A percentile compares a stretch with the other conserved stretches of the same genome.
These are phyloP conservation scores for Gossypium herbaceum DNA, from an alignment of 345 rosid species.

Conservation along the genomic window DNA sequence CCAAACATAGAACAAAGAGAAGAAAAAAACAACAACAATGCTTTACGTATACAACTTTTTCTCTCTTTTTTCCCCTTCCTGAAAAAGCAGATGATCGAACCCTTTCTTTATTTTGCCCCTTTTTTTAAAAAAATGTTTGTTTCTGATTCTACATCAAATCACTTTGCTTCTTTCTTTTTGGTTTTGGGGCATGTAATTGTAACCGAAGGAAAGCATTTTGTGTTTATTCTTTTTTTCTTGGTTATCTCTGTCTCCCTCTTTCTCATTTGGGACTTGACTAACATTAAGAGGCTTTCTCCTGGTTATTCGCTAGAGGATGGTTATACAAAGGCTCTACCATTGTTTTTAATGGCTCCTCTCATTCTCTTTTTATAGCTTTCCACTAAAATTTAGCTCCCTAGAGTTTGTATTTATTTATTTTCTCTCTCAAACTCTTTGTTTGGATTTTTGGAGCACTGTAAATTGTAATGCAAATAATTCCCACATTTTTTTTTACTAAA, in stretches of 20 bases:
- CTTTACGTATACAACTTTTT: background rate
- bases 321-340: background rate
- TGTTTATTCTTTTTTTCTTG: background rate
- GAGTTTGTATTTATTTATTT: background rate
- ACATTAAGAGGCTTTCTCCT: slow-evolving; percentile 21
- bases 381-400: background rate
- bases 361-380: background rate
- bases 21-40: background rate
- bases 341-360: background rate
- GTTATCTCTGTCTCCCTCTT: background rate
- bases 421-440: background rate
- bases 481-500: background rate
- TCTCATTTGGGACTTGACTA: slow-evolving; percentile 8
- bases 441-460: background rate
- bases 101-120: background rate
- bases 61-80: background rate
- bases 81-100: background rate
- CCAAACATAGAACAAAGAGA: background rate
- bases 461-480: background rate
- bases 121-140: no score
- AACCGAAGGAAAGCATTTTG: background rate
- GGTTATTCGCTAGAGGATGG: slow-evolving; percentile 12
- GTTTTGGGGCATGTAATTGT: background rate
- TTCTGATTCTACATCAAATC: background rate
- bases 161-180: background rate